Evolutionary conservation across 2,329 filamentous ascomycete species (phyloP).

Genomic region (Colletotrichum magnum): DNA sequence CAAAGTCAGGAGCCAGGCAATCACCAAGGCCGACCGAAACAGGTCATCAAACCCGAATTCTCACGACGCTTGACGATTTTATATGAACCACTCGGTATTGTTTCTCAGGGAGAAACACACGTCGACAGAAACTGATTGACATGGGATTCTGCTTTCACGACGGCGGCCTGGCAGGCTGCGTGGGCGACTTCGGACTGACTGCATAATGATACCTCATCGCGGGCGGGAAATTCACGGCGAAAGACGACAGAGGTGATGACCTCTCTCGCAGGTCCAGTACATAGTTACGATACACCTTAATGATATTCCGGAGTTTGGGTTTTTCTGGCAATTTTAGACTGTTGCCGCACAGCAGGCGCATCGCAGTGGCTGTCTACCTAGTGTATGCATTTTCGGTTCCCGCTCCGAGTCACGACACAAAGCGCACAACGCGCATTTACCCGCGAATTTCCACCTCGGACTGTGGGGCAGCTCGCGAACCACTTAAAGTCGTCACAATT

Average conservation of each 20-base stretch:
- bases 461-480: constrained; percentile 34
- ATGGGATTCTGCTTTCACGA: constrained; percentile 17
- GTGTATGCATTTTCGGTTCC: neutral
- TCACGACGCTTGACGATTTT: constrained; percentile 33
- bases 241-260: constrained; percentile 20
- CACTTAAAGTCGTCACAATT: constrained; percentile 36
- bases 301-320: constrained; percentile 34
- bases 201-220: constrained; percentile 41
- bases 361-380: too few relatives aligned
- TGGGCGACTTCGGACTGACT: constrained; percentile 39
- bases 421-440: constrained; percentile 30
- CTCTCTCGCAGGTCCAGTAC: constrained; percentile 10
- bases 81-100: constrained; percentile 10
- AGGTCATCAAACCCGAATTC: constrained; percentile 28
- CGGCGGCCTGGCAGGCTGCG: constrained; percentile 21
- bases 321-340: neutral
- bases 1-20: constrained; percentile 62
- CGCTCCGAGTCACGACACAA: constrained; percentile 24
- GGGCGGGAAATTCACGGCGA: constrained; percentile 26
- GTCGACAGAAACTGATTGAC: constrained; percentile 20
- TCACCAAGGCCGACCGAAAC: constrained; percentile 38
- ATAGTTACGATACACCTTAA: constrained; percentile 34
- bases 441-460: constrained; percentile 32
- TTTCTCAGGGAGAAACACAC: constrained; percentile 7
- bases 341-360: too few relatives aligned